A percentile compares a stretch with the other conserved stretches of the same genome.
These are phyloP conservation scores for Phytophthora ramorum DNA, from an alignment of 352 stramenopile genomes.

Conservation along the genomic window DNA sequence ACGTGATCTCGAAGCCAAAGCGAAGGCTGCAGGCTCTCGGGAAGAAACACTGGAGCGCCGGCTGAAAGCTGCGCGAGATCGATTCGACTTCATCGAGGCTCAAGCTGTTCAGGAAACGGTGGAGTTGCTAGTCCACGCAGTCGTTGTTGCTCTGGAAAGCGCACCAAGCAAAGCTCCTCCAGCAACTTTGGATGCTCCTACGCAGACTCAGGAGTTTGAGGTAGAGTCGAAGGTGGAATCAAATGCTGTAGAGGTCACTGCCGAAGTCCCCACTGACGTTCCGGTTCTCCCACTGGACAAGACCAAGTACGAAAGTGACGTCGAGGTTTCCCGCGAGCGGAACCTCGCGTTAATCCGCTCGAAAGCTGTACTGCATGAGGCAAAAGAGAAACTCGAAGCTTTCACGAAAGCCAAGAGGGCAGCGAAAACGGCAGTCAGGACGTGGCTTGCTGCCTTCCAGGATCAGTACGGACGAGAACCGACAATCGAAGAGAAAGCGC, in stretches of 20 bases:
- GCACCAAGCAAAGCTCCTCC: slow-evolving; percentile 7
- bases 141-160: slow-evolving; percentile 48
- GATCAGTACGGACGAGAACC: slow-evolving; percentile 53
- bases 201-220: slow-evolving; percentile 16
- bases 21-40: slow-evolving; percentile 27
- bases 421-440: slow-evolving; percentile 69
- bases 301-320: slow-evolving; percentile 52
- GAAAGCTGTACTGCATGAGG: slow-evolving; percentile 42
- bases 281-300: slow-evolving; percentile 27
- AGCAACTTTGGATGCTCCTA: slow-evolving; percentile 11
- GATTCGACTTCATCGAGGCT: slow-evolving; percentile 47
- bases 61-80: slow-evolving; percentile 32
- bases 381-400: slow-evolving; percentile 45
- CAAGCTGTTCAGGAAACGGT: slow-evolving; percentile 54
- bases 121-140: slow-evolving; percentile 40
- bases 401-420: slow-evolving; percentile 52
- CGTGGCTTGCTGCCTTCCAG: slow-evolving; percentile 71
- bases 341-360: slow-evolving; percentile 55
- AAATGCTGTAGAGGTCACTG: background rate
- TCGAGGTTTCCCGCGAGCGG: slow-evolving; percentile 49
- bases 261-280: background rate
- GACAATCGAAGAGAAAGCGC: slow-evolving; percentile 79
- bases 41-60: slow-evolving; percentile 44
- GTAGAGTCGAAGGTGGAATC: slow-evolving; percentile 3
- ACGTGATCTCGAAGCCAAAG: slow-evolving; percentile 35